Conservation (phyloP, 2,329 filamentous ascomycete species). For the Botrytis galanthina region DNA sequence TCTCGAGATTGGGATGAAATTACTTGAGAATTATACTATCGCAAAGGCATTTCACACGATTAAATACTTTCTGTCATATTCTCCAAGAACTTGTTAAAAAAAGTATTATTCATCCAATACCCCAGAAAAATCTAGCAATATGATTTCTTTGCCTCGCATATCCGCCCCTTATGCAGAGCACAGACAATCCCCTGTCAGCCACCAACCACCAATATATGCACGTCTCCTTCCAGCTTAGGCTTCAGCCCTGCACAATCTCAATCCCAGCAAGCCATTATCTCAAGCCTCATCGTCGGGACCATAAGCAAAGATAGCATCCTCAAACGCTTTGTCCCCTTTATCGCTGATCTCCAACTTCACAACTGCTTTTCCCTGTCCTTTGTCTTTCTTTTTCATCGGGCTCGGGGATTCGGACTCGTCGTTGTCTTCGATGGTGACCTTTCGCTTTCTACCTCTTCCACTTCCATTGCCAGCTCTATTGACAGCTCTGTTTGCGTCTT, state of each 20-base stretch:
- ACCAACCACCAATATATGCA: constrained; percentile 3
- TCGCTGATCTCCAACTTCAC: not conserved
- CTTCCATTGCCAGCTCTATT: no score
- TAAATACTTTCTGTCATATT: not conserved
- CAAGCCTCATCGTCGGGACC: not conserved
- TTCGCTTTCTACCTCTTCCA: not conserved
- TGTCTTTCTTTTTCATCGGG: constrained; percentile 3
- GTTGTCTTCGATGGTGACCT: not conserved
- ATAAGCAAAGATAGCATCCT: not conserved
- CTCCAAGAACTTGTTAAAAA: not conserved
- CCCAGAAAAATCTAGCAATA: not conserved
- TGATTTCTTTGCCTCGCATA: not conserved
- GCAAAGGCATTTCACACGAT: not conserved
- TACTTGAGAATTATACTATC: not conserved
- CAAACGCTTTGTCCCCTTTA: constrained; percentile 7
- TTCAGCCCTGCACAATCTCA: constrained; percentile 8
- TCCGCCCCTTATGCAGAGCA: constrained; percentile 8
- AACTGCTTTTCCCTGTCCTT: not conserved
- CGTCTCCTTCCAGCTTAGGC: not conserved
- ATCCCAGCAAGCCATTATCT: not conserved
- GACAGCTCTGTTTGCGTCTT: not conserved
- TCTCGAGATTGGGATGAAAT: not conserved
- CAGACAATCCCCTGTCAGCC: not conserved
- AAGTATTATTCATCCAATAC: not conserved
- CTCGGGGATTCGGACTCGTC: not conserved